phyloP scores from a whole-genome alignment of 2,329 filamentous ascomycete species.

The Phialophora chinensis region DNA sequence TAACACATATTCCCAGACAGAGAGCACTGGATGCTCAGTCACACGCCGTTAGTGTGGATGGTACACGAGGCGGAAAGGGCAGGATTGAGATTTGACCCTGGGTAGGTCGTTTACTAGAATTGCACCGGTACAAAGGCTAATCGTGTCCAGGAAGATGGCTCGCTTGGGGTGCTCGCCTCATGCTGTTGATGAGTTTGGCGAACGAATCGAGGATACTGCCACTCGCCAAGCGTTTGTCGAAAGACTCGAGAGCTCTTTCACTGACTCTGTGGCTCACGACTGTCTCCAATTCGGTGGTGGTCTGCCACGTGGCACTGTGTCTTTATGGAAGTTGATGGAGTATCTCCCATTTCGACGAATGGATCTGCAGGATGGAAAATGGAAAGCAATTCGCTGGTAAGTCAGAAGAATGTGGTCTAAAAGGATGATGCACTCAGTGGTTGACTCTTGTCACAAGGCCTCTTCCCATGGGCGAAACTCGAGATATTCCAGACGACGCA shows the following conservation, averaged over 20 bases:
- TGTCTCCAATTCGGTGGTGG: slow-evolving; percentile 70
- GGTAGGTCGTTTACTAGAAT: slow-evolving; percentile 54
- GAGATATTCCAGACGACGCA: slow-evolving; percentile 74
- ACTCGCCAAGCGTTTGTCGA: slow-evolving; percentile 56
- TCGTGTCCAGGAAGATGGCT: slow-evolving; percentile 30
- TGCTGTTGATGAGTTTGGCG: slow-evolving; percentile 29
- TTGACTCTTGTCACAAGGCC: slow-evolving; percentile 51
- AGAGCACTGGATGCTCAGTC: slow-evolving; percentile 66
- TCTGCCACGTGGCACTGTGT: slow-evolving; percentile 60
- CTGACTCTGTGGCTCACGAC: slow-evolving; percentile 68
- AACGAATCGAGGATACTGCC: slow-evolving; percentile 21
- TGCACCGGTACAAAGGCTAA: slow-evolving; percentile 30
- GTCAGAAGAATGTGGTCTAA: neutral
- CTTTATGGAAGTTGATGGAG: slow-evolving; percentile 79
- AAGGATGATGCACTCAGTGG: neutral
- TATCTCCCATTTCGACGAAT: slow-evolving; percentile 81
- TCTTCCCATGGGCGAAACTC: slow-evolving; percentile 75
- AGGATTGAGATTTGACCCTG: slow-evolving; percentile 72
- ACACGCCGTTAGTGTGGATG: slow-evolving; percentile 74
- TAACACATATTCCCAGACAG: slow-evolving; percentile 45
- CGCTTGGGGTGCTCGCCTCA: slow-evolving; percentile 64
- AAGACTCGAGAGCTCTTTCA: slow-evolving; percentile 59
- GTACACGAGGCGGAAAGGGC: slow-evolving; percentile 68
- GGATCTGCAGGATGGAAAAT: slow-evolving; percentile 67
- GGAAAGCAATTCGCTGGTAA: slow-evolving; percentile 77